Percentiles rank a stretch among this genome's conserved stretches.
phyloP scores from a whole-genome alignment of 352 stramenopile species.

The Thraustochytrium striatum region DNA sequence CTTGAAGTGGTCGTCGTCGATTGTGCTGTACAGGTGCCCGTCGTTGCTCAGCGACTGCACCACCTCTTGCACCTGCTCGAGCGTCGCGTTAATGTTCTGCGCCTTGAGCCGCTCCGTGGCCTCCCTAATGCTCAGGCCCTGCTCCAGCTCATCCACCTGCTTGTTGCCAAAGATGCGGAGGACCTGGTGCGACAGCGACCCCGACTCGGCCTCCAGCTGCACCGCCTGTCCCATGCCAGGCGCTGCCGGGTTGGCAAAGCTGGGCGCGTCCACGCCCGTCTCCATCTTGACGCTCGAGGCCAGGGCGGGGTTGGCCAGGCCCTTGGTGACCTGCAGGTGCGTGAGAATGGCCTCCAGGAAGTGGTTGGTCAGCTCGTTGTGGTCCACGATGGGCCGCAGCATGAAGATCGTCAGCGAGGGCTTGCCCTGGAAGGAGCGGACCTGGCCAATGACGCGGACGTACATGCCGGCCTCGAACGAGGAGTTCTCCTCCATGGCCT shows the following conservation, averaged over 20 bases:
- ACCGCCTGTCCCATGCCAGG: neutral
- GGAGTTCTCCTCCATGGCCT: slow-evolving; percentile 66
- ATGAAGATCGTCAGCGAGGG: slow-evolving; percentile 76
- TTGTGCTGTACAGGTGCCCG: slow-evolving; percentile 80
- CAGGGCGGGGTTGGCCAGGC: neutral
- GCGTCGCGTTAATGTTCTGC: neutral
- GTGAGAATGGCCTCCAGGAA: slow-evolving; percentile 86
- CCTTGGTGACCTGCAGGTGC: slow-evolving; percentile 76
- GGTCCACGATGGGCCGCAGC: slow-evolving; percentile 73
- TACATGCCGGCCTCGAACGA: slow-evolving; percentile 69
- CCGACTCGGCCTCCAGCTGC: neutral
- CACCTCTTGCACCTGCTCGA: slow-evolving; percentile 69
- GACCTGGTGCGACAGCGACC: neutral
- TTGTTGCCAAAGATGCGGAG: slow-evolving; percentile 62
- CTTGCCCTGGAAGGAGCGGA: slow-evolving; percentile 83
- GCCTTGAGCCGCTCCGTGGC: neutral
- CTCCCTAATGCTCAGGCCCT: slow-evolving; percentile 63
- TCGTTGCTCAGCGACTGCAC: slow-evolving; percentile 76
- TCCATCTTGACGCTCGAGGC: neutral
- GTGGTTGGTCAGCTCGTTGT: slow-evolving; percentile 93
- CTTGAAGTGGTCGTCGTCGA: slow-evolving; percentile 83
- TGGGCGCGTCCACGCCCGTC: neutral
- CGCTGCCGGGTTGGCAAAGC: neutral
- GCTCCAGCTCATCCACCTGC: slow-evolving; percentile 53
- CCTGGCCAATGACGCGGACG: slow-evolving; percentile 78